Evolutionary conservation across 768 basidiomycete genomes (phyloP), one percentile per base, ranked within the genome.

Genomic region (Pleurotus platypus): DNA sequence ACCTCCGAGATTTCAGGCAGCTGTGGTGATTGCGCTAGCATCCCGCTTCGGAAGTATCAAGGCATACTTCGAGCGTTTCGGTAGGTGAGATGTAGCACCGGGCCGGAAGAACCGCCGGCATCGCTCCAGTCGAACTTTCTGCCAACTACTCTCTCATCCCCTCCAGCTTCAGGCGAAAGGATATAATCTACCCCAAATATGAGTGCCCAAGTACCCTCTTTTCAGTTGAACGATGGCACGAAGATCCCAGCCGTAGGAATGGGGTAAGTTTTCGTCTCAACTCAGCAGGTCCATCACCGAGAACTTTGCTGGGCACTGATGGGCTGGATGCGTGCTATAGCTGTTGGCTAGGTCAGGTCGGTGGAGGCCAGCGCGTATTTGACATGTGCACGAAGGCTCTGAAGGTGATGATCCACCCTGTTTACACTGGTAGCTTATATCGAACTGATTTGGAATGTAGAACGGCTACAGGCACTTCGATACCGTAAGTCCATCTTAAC

Each of bases 391-490:
- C 59, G 22, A 67, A 67, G 22, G 72, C 73, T 9, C 59, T 75
- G 13, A 65, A 78, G 64, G 72, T 73, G 11, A 35, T 27, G 42
- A 22, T 26, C 22, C 6, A n/a, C 22, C 8, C n/a, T 45, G 24
- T 5, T 16, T 37, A 6, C 37, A 30, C 9, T 5, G 4, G 27
- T 11, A 16, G 12, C 42, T 5, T 20, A 26, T 16, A 9, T 45
- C 48, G 22, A 56, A 16, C 13, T 30, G 22, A 22, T 22, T 4
- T 5, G 30, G 15, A 15, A 39, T 35, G 18, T 56, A 79, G 69
- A 60, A 56, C 39, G 80, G 80, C 4, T 83, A 82, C 68, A 68
- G 76, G 12, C 79, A 79, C 60, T 70, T 83, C 39, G 78, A 79
- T 63, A 77, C 71, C 16, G 71, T 69, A 39, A 50, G 68, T 59